A percentile compares a stretch with the other conserved stretches of the same genome.
phyloP scores from a whole-genome alignment of 2,329 filamentous ascomycete genomes.

The Cercospora zeina region DNA sequence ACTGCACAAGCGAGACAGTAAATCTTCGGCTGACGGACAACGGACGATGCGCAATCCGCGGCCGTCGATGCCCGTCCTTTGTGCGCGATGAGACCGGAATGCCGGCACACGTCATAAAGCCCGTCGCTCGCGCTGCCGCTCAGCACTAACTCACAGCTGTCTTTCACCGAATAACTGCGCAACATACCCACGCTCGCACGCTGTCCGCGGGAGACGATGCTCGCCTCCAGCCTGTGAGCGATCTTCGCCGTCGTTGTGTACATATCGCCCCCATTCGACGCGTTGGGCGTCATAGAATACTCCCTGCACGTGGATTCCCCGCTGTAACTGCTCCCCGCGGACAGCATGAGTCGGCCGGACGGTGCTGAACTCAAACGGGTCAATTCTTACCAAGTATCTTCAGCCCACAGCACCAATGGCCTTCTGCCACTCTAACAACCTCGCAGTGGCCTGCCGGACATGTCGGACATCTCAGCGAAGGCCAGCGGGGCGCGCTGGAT shows the following conservation, averaged over 20 bases:
- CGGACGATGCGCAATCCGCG: background rate
- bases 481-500: conserved; percentile 66
- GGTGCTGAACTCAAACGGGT: conserved; percentile 34
- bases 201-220: background rate
- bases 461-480: conserved; percentile 69
- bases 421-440: conserved; percentile 6
- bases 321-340: background rate
- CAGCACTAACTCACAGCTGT: background rate
- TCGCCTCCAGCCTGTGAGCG: background rate
- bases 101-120: conserved; percentile 1
- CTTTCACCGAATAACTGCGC: background rate
- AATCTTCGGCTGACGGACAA: conserved; percentile 1
- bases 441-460: conserved; percentile 71
- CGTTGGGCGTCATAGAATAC: no score
- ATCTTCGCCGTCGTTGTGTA: background rate
- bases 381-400: conserved; percentile 37
- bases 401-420: background rate
- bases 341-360: conserved; percentile 23
- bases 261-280: background rate
- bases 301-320: no score
- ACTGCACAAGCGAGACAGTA: background rate
- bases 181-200: background rate
- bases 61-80: background rate
- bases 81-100: conserved; percentile 5
- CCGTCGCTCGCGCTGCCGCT: background rate